Evolutionary conservation across 225 moss, liverwort and hornwort genomes (phyloP).

Genomic region (Sphagnum contortum): DNA sequence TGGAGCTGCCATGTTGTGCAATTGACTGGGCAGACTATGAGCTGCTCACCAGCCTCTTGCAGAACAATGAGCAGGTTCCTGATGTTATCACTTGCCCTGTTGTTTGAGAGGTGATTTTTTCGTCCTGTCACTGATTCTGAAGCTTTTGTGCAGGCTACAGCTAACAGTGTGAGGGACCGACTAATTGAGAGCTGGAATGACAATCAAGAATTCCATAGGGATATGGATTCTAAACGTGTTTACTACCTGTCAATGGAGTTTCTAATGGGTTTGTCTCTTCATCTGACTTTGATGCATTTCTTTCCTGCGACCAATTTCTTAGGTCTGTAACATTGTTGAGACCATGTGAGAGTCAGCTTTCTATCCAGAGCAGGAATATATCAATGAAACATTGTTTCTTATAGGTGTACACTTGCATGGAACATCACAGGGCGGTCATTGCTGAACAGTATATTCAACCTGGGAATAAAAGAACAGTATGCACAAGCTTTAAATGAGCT

Average conservation of each 20-base stretch:
- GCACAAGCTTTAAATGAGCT: slow-evolving; percentile 76
- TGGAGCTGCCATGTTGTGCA: no score
- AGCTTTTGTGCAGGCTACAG: slow-evolving; percentile 55
- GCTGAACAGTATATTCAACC: slow-evolving; percentile 73
- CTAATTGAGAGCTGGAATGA: slow-evolving; percentile 96
- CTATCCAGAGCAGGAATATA: no score
- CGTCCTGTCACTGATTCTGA: neutral
- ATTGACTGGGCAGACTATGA: no score
- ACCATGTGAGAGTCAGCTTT: no score
- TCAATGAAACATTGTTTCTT: neutral
- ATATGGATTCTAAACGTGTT: slow-evolving; percentile 79
- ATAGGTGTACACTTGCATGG: slow-evolving; percentile 9
- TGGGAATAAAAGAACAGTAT: slow-evolving; percentile 81
- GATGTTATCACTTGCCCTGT: no score
- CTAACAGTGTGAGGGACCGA: slow-evolving; percentile 82
- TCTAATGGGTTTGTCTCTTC: slow-evolving; percentile 58
- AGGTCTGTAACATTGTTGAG: neutral
- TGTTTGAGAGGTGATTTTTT: no score
- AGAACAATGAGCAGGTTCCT: no score
- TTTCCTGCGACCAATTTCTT: neutral
- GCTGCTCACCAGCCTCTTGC: no score
- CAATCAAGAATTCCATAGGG: slow-evolving; percentile 78
- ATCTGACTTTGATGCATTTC: neutral
- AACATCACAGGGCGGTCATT: slow-evolving; percentile 65
- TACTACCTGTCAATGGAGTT: slow-evolving; percentile 97